Evolutionary conservation across 441 rosid species (phyloP), one percentile per base, ranked within the genome.

Genomic region (Euphorbia neoarborescens): DNA sequence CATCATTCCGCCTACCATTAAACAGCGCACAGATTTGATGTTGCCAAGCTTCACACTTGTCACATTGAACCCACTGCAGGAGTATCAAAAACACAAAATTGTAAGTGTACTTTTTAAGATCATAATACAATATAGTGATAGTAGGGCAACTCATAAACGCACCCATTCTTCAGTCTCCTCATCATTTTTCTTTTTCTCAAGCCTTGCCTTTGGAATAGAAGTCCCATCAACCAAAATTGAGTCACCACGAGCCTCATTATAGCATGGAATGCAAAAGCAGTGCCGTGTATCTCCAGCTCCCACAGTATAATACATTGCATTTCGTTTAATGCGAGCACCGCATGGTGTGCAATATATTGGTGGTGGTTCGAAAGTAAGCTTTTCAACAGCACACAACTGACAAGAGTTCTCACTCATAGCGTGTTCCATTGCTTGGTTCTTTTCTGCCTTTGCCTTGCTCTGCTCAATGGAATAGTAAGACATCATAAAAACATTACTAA

Each of bases 161-260:
- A 93, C 99, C 99, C 96, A 91, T 91, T 96, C 99, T 89, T 96
- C 99, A 68, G 98, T 93, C 80, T 96, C 99, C 86, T 96, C 99
- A 57, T 96, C 98, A 74, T 96, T 96, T 83, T 93, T 93, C 93
- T 91, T 96, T 86, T 95, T 96, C 82, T 91, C 99, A 74, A 96
- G 94, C 76, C 87, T 86, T 76, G 88, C 86, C 80, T 96, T 96
- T 20, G 82, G 84, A 54, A 90, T 87, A 70, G 83, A 4, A 72
- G 77, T 78, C 77, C 97, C 99, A 79, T 96, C 99, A 66, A 82
- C 96, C 63, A 75, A 42, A 65, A 96, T 85, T 62, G 76, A 74
- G 62, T 93, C 99, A 67, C 99, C 99, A 65, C 98, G 97, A 76
- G 98, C 84, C 77, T 96, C 98, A 71, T 96, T 93, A 74, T 91